Base-by-base conservation (phyloP, 208 protist species). In the Leishmania gerbilli region DNA sequence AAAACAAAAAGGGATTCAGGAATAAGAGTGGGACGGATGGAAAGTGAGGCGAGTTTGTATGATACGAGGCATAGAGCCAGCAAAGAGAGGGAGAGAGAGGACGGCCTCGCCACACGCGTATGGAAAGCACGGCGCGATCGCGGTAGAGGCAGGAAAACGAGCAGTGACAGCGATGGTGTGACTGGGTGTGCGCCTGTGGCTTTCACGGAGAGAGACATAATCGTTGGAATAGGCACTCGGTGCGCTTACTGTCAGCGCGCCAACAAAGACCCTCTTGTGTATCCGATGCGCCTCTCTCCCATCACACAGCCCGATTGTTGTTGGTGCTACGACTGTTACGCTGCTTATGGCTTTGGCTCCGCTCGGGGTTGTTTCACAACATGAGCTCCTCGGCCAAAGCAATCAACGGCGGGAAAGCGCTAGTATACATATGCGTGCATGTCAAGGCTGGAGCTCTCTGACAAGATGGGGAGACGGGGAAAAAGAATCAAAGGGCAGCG, bases 341-440 rank as follows among this genome's bases (percentile, higher is more conserved):
- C 9, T 74, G 31, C 37, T 19, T 13, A n/a, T 47, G 27, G 42
- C 3, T 6, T 71, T 71, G 69, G 69, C 45, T 55, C 31, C 27
- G 69, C 45, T 55, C 45, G 27, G n/a, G 45, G 47, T 51, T 13
- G 21, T 34, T 74, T n/a, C 69, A 19, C 19, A 74, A 9, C 9
- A 74, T 37, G 45, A 34, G 27, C 21, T 74, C 69, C 69, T 74
- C 47, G 8, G 24, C 27, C 24, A 37, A 31, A 74, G 27, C 27
- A 55, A 45, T 34, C 58, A 49, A 71, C 5, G 2, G 40, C 1
- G 27, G 19, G 21, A 58, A 76, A 24, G n/a, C 17, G 53, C 72
- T 76, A 76, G n/a, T 76, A 62, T 62, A 76, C 72, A 76, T 76
- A 37, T 31, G 69, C n/a, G 45, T 17, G 45, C 69, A 55, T 74